phyloP scores from a whole-genome alignment of 2,329 filamentous ascomycete species.

The Karstenula rhodostoma region DNA sequence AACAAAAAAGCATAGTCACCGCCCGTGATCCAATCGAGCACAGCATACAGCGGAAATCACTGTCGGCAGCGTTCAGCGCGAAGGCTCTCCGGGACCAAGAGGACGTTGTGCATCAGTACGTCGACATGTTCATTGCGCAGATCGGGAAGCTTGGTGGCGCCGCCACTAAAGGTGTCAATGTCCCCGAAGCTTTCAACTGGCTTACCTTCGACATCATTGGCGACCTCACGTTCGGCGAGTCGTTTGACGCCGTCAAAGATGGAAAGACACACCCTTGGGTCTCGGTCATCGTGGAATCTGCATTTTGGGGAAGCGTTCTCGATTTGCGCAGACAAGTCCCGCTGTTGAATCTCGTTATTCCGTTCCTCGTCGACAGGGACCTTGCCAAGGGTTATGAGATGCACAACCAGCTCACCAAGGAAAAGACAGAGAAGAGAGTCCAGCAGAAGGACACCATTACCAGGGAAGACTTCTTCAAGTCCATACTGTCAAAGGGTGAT shows the following conservation, averaged over 20 bases:
- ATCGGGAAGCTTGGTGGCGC: background rate
- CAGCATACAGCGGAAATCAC: background rate
- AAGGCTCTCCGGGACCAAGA: conserved; percentile 17
- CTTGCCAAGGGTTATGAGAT: background rate
- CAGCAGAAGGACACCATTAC: background rate
- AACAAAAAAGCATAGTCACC: conserved; percentile 20
- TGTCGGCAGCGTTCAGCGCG: conserved; percentile 7
- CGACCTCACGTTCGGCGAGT: conserved; percentile 31
- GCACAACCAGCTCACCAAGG: background rate
- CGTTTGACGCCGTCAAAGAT: conserved; percentile 21
- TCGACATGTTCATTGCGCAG: conserved; percentile 9
- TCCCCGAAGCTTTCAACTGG: conserved; percentile 22
- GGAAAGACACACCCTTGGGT: conserved; percentile 8
- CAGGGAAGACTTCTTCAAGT: background rate
- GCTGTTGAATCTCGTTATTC: background rate
- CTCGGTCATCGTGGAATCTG: background rate
- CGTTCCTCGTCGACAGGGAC: background rate
- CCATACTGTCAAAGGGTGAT: background rate
- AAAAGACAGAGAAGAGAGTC: background rate
- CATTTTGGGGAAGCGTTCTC: background rate
- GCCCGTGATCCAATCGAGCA: conserved; percentile 20
- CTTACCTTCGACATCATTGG: conserved; percentile 18
- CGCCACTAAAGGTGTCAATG: conserved; percentile 10
- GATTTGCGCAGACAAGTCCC: background rate
- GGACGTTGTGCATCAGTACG: conserved; percentile 35